Evolutionary conservation across 169 alveolate genomes (phyloP), one percentile per base, ranked within the genome.

Genomic region (Eimeria falciformis): DNA sequence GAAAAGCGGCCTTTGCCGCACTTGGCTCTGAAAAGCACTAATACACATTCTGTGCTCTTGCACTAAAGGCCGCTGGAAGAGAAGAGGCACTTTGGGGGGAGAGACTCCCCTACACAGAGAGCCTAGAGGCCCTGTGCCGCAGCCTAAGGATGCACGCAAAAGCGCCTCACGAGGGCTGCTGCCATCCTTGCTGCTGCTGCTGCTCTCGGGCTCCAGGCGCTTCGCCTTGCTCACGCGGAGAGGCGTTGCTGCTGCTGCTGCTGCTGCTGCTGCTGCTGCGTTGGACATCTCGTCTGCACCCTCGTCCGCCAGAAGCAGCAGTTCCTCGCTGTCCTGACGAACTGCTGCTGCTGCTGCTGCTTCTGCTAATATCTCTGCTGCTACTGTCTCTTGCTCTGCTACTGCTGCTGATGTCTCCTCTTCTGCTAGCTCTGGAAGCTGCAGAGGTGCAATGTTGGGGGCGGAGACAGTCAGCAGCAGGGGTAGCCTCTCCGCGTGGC

Each of bases 331-430:
- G 43, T 21, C 85, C 29, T 75, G 85, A 3, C 85, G 37, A 18
- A 45, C 62, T 21, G 85, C 85, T 75, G 85, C 85, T 43, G 85
- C 85, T 40, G 85, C 85, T 62, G 73, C 73, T 75, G 85, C 85
- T 45, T 75, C 85, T 18, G 85, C 85, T 4, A 75, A 18, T 4
- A 75, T 29, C n/a, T 75, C 85, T 18, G 56, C 62, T 6, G 85
- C 85, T 6, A 65, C 85, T 5, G 58, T 43, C 12, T 14, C n/a
- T n/a, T 62, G 37, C n/a, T 12, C 73, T 14, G 37, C 73, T 2
- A 29, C 73, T 12, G 21, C 66, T 23, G 2, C 43, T 5, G 23
- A 37, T 5, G 85, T 5, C 66, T 75, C 85, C 43, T 75, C 85
- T n/a, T 43, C 85, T 4, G 66, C 85, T 5, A 75, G 85, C 85